These are phyloP conservation scores for Paecilomyces niveus DNA, from an alignment of 2,329 filamentous ascomycete genomes.

Conservation along the genomic window DNA sequence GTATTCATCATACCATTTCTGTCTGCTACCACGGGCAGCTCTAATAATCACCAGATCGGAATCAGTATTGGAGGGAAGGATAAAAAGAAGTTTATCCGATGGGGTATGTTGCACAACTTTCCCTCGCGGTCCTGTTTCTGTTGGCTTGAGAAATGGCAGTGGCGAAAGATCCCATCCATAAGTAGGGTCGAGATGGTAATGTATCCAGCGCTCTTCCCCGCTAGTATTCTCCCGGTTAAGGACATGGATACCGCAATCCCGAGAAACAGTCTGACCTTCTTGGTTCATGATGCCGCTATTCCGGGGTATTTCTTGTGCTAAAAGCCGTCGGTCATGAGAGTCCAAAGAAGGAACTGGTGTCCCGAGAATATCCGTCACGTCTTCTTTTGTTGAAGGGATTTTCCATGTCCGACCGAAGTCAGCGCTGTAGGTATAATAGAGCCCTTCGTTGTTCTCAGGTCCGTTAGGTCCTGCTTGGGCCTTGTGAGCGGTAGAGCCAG, in stretches of 20 bases:
- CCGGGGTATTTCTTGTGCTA: neutral
- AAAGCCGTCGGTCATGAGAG: neutral
- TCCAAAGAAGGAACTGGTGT: neutral
- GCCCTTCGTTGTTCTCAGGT: slow-evolving; percentile 43
- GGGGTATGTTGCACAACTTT: neutral
- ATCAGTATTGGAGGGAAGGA: neutral
- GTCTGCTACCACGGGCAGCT: neutral
- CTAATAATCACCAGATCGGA: neutral
- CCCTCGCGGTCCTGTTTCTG: neutral
- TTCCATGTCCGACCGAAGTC: slow-evolving; percentile 15
- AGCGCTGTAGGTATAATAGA: slow-evolving; percentile 45
- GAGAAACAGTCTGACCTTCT: neutral
- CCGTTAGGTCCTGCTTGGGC: slow-evolving; percentile 38
- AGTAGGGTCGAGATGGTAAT: neutral
- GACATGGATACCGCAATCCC: neutral
- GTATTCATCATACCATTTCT: neutral
- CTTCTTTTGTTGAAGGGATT: neutral
- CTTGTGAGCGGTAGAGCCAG: slow-evolving; percentile 34
- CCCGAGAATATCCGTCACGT: neutral
- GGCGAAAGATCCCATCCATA: neutral
- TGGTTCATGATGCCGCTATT: neutral
- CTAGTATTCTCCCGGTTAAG: neutral
- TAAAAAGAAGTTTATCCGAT: neutral
- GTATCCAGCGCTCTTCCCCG: neutral
- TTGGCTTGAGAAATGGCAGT: neutral